A percentile compares a stretch with the other conserved stretches of the same genome.
These are phyloP conservation scores for Ensete glaucum DNA, from an alignment of 176 grass and related monocot genomes.

Conservation along the genomic window DNA sequence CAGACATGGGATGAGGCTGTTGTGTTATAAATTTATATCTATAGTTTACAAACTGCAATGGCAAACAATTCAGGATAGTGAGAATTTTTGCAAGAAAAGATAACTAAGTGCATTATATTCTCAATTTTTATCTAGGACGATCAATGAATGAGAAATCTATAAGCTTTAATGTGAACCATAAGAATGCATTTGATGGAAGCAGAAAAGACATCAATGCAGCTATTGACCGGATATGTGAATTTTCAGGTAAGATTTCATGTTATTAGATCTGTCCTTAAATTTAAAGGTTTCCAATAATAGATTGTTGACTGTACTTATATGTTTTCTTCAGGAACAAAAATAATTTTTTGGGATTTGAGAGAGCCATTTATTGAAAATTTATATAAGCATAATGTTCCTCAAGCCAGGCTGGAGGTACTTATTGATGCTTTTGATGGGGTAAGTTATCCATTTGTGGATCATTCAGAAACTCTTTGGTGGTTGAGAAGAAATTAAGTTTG, in stretches of 20 bases:
- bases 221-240: conserved; percentile 86
- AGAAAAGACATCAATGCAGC: conserved; percentile 92
- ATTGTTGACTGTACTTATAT: conserved; percentile 11
- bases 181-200: conserved; percentile 78
- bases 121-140: conserved; percentile 42
- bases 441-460: conserved; percentile 21
- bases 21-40: no score
- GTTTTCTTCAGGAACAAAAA: conserved; percentile 60
- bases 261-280: conserved; percentile 11
- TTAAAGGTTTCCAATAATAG: conserved; percentile 6
- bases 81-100: not conserved
- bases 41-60: not conserved
- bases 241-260: conserved; percentile 57
- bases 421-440: conserved; percentile 82
- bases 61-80: not conserved
- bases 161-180: conserved; percentile 40
- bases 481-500: not conserved
- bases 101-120: not conserved
- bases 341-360: conserved; percentile 95
- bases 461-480: conserved; percentile 10
- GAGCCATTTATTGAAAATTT: conserved; percentile 84
- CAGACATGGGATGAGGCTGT: no score
- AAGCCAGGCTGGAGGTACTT: conserved; percentile 62
- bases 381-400: conserved; percentile 61
- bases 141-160: conserved; percentile 58